Evolutionary conservation across 768 basidiomycete genomes (phyloP).

Genomic region (Rhodosporidiobolus sp.): DNA sequence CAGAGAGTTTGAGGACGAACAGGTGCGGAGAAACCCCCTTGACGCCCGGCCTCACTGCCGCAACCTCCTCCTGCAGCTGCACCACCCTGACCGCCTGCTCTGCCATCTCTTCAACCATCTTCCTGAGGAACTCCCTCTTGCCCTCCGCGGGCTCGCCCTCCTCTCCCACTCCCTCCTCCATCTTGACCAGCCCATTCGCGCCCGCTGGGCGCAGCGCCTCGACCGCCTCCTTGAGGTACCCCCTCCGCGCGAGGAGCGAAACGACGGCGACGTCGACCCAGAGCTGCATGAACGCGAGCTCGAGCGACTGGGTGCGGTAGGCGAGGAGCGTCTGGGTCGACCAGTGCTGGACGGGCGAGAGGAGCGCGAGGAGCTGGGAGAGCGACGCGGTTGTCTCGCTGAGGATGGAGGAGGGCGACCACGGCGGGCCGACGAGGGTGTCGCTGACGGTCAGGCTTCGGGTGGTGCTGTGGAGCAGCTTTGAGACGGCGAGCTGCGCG

Average conservation of each 20-base stretch:
- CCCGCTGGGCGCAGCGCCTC: not conserved
- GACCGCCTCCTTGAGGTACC: not conserved
- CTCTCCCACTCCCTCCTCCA: not conserved
- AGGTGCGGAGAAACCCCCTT: not conserved
- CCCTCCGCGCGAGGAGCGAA: not conserved
- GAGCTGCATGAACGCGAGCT: not conserved
- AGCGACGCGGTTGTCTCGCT: not conserved
- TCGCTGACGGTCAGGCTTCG: not conserved
- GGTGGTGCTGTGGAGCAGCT: not conserved
- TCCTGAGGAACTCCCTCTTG: not conserved
- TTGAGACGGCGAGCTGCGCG: not conserved
- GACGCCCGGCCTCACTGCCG: not conserved
- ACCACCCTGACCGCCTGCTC: not conserved
- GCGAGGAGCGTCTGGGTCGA: not conserved
- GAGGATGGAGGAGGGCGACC: not conserved
- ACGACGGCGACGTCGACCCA: not conserved
- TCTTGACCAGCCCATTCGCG: not conserved
- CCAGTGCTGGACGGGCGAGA: not conserved
- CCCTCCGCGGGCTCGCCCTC: not conserved
- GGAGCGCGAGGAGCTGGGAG: not conserved
- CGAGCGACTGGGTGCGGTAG: constrained; percentile 3
- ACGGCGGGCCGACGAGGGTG: not conserved
- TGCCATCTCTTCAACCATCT: not conserved
- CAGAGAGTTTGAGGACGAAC: not conserved
- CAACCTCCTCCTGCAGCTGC: not conserved